These are phyloP conservation scores for Gilbertella persicaria DNA, from an alignment of 371 early-diverging fungal species.

Conservation along the genomic window DNA sequence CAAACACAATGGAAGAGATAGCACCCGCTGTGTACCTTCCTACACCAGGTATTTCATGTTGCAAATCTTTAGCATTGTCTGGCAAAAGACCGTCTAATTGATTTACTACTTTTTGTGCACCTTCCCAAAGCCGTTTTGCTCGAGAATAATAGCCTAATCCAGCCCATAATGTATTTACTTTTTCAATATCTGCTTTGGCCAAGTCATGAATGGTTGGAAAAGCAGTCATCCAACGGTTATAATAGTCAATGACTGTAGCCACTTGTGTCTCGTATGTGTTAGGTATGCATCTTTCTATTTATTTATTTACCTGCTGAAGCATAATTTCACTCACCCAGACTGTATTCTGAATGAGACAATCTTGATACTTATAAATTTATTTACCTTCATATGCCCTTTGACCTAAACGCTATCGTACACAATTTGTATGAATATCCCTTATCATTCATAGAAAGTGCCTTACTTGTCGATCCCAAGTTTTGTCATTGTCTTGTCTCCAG, in stretches of 20 bases:
- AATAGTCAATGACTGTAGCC: conserved; percentile 75
- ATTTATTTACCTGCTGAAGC: conserved; percentile 71
- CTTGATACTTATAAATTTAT: not conserved
- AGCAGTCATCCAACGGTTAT: conserved; percentile 71
- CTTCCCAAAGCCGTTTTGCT: conserved; percentile 72
- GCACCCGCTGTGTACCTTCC: conserved; percentile 74
- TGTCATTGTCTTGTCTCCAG: conserved; percentile 58
- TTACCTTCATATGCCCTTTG: conserved; percentile 74
- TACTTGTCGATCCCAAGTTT: conserved; percentile 24
- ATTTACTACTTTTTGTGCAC: conserved; percentile 64
- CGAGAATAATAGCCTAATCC: conserved; percentile 87
- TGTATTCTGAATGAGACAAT: conserved; percentile 8
- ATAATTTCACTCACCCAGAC: conserved; percentile 88
- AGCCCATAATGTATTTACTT: conserved; percentile 75
- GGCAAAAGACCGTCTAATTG: conserved; percentile 64
- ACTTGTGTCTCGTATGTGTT: conserved; percentile 58
- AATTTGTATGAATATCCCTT: not conserved
- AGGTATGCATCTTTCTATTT: not conserved
- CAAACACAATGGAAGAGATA: conserved; percentile 75
- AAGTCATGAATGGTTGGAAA: conserved; percentile 77
- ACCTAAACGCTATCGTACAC: conserved; percentile 36
- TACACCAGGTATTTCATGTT: conserved; percentile 73
- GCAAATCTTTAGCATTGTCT: conserved; percentile 53
- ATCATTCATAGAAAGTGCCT: too few species aligned
- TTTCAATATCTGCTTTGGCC: conserved; percentile 69